Percentiles rank a stretch among this genome's conserved stretches.
Conservation (phyloP, 179 eudicot species). For the Patellifolia procumbens region DNA sequence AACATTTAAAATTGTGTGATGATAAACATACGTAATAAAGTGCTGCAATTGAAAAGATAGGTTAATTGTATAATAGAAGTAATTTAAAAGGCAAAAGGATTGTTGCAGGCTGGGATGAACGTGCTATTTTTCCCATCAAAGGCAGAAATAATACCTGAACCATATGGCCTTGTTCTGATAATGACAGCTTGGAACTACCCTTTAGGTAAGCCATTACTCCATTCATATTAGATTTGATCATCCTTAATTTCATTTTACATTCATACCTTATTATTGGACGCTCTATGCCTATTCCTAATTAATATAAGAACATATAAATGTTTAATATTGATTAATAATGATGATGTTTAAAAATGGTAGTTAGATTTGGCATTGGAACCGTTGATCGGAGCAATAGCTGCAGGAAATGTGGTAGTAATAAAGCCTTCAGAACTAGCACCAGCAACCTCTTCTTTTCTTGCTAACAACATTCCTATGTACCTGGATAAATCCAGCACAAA, state of each 20-base stretch:
- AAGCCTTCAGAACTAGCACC: constrained; percentile 86
- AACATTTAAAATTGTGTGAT: too few relatives aligned
- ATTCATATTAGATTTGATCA: too few relatives aligned
- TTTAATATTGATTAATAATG: too few relatives aligned
- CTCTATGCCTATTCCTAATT: too few relatives aligned
- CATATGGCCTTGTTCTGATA: constrained; percentile 74
- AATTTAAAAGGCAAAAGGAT: neutral
- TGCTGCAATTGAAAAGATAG: too few relatives aligned
- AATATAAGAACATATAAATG: too few relatives aligned
- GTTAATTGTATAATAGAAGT: too few relatives aligned
- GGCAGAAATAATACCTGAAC: constrained; percentile 75
- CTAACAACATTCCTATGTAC: constrained; percentile 59
- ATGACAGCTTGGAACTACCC: constrained; percentile 90
- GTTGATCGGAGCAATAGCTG: constrained; percentile 85
- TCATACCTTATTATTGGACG: neutral
- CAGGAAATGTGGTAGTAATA: constrained; percentile 77
- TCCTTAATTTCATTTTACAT: neutral
- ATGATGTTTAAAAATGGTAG: constrained; percentile 4
- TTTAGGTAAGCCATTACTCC: constrained; percentile 43
- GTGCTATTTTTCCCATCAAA: constrained; percentile 65
- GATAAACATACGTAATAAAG: too few relatives aligned
- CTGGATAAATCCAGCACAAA: constrained; percentile 59
- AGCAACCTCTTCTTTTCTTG: constrained; percentile 72
- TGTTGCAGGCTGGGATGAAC: constrained; percentile 53
- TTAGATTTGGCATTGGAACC: constrained; percentile 82